Evolutionary conservation across 495 filamentous ascomycete species (phyloP), one percentile per base, ranked within the genome.

Genomic region (Aspergillus leporis): DNA sequence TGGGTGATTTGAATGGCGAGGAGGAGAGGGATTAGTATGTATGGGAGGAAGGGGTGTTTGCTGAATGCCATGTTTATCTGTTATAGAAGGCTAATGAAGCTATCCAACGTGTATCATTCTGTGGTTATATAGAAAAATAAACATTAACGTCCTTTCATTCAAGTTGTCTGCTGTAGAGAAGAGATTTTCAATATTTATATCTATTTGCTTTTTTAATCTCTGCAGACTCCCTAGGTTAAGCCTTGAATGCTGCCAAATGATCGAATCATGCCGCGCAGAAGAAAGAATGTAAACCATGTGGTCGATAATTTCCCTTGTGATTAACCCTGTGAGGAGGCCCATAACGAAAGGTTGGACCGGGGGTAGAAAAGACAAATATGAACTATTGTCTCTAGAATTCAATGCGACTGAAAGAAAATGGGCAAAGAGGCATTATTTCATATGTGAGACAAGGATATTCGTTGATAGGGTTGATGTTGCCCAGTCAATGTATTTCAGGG

Each of bases 1-100:
- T 49, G 21, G 1, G 48, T 43, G n/a, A 70, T 51, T 19, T 69
- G 32, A 1, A 66, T 14, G 31, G 54, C n/a, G 31, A 66, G 32
- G 34, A 21, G 4, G 46, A 51, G 18, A 50, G 46, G 18, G 51
- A 34, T 16, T 18, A 51, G 3, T 30, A 51, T 36, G 23, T 32
- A 34, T 9, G 23, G 9, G 13, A 51, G 12, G 30, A 51, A 10
- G 25, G 48, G 22, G 8, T 31, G n/a, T 50, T 30, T 50, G 16
- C 28, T 28, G 21, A 14, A 12, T 13, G 13, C 9, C 14, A 28
- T 50, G 4, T 32, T 6, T 22, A 19, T 51, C 12, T 41, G 13
- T 16, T 41, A n/a, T 41, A 16, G 3, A n/a, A 3, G 38, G 12
- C 12, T 41, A 16, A n/a, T 5, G 38, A 14, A n/a, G n/a, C n/a